Evolutionary conservation across 2,329 filamentous ascomycete genomes (phyloP).

Genomic region (Hypomyces rosellus): DNA sequence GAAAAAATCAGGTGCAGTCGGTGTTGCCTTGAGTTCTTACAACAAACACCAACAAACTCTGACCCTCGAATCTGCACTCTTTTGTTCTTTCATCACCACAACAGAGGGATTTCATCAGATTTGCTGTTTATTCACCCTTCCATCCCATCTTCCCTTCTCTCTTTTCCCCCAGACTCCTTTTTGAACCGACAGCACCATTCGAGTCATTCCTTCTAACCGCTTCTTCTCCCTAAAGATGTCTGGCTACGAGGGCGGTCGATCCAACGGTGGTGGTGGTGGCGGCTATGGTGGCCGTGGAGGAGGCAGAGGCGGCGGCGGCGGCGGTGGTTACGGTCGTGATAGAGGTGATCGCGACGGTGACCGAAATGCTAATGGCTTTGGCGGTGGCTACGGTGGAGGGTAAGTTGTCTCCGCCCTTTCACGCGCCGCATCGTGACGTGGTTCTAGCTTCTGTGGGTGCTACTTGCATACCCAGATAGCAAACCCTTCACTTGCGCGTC

Average conservation of each 20-base stretch:
- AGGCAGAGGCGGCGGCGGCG: conserved; percentile 23
- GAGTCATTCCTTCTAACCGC: conserved; percentile 9
- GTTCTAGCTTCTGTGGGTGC: background rate
- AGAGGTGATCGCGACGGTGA: conserved; percentile 41
- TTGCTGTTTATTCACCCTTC: background rate
- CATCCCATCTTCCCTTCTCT: conserved; percentile 10
- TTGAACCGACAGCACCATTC: background rate
- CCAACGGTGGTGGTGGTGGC: conserved; percentile 22
- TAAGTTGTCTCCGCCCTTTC: conserved; percentile 21
- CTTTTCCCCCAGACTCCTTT: conserved; percentile 10
- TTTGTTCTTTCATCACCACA: conserved; percentile 13
- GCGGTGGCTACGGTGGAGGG: conserved; percentile 31
- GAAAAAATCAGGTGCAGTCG: conserved; percentile 16
- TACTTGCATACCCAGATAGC: conserved; percentile 21
- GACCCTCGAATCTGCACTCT: conserved; percentile 17
- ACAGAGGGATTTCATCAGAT: conserved; percentile 6
- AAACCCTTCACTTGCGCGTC: background rate
- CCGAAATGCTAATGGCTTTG: conserved; percentile 27
- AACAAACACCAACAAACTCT: too few relatives aligned
- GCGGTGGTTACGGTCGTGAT: conserved; percentile 37
- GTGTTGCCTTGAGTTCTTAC: background rate
- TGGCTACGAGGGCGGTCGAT: conserved; percentile 35
- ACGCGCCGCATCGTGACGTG: background rate
- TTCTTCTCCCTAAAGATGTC: conserved; percentile 34
- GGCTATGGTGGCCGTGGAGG: conserved; percentile 29